Base-by-base conservation (phyloP, 2,329 filamentous ascomycete genomes). In the Seiridium unicorne region DNA sequence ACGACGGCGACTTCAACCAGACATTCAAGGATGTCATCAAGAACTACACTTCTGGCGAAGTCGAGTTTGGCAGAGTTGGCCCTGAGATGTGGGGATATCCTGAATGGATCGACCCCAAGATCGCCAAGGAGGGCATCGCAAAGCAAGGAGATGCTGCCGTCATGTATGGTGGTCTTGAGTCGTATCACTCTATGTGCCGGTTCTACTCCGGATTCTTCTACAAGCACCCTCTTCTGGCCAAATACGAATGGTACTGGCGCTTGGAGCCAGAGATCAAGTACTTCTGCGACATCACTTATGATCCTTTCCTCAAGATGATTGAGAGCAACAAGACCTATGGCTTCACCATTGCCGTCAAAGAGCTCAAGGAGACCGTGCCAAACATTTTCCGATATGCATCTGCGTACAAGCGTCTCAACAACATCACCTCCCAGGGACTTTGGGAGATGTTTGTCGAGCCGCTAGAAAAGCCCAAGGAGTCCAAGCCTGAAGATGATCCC, bases 191-290 rank as follows among this genome's bases (percentile, higher is more conserved):
- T 77, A 99, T 99, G 95, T 99, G 95, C 75, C 88, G 95, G 68
- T 99, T 99, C 81, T 99, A 99, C 79, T 99, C 95, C 64, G 95
- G 92, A 48, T 95, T 96, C 78, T 99, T 99, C 79, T 99, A 95
- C 82, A 97, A 97, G 76, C 95, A 99, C 73, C 90, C 93, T 65
- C 85, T 98, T 40, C 85, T 99, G 51, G 86, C 91, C 72, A 98
- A 98, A 77, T 99, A 98, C 78, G 93, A 98, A 73, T 99, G 95
- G 95, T 99, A 99, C 81, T 99, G 95, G 95, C 92, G 95, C 64
- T 82, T 99, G 69, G 95, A 99, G 83, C 95, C 95, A 65, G 95
- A 99, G 78, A 98, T 99, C 85, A 97, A 94, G 80, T 99, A 98
- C 80, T 99, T 99, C 80, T 99, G 95, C 77, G 95, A 99, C 74